These are phyloP conservation scores for Sporothrix schenckii DNA, from an alignment of 2,329 filamentous ascomycete genomes.

Conservation along the genomic window DNA sequence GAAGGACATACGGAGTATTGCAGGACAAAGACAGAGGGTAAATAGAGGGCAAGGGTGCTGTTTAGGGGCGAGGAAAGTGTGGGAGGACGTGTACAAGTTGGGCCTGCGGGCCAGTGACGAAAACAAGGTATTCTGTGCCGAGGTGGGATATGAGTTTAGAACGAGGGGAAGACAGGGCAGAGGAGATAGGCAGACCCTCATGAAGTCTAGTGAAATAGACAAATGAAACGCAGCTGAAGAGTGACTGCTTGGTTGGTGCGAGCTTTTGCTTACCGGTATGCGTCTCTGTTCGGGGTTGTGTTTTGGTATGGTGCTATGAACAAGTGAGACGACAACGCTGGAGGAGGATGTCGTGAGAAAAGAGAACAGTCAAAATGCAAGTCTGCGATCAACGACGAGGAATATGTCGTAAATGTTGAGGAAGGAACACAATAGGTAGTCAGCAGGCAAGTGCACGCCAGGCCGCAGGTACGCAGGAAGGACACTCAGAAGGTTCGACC, in stretches of 20 bases:
- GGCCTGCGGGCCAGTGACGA: constrained; percentile 5
- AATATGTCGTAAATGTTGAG: not conserved
- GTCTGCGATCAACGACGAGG: not conserved
- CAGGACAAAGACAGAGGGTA: constrained; percentile 5
- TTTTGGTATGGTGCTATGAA: constrained; percentile 6
- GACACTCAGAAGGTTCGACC: not conserved
- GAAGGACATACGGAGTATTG: not conserved
- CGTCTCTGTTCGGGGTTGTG: not conserved
- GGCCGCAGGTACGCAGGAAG: not conserved
- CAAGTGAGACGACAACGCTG: not conserved
- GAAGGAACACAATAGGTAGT: not conserved
- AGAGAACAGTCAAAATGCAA: not conserved
- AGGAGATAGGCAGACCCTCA: not conserved
- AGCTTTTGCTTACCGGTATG: constrained; percentile 3
- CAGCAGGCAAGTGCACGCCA: constrained; percentile 17
- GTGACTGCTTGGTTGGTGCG: constrained; percentile 9
- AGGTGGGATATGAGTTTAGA: not conserved
- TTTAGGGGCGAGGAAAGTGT: not conserved
- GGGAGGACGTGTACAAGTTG: constrained; percentile 8
- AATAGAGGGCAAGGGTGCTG: not conserved
- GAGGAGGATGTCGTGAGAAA: not conserved
- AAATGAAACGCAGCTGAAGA: constrained; percentile 2
- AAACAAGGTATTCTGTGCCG: not conserved
- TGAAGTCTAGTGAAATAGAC: not conserved
- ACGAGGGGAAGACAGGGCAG: not conserved